Evolutionary conservation across 768 basidiomycete genomes (phyloP).

Genomic region (Trametes meyenii): DNA sequence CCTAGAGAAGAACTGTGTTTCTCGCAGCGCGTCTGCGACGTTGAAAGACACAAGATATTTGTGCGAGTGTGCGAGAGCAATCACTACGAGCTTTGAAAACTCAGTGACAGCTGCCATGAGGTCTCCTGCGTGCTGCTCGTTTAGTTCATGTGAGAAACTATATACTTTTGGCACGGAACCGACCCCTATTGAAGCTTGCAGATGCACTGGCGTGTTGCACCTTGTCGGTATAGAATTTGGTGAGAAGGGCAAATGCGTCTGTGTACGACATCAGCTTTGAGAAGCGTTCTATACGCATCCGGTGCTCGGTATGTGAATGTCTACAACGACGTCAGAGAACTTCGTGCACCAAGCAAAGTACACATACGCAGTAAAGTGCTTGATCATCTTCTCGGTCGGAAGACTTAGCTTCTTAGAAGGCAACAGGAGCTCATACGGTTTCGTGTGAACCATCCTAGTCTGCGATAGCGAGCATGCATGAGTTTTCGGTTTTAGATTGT

Average conservation of each 20-base stretch:
- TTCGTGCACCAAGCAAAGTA: not conserved
- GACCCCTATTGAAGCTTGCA: conserved; percentile 50
- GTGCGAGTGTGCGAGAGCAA: conserved; percentile 75
- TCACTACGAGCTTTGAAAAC: conserved; percentile 69
- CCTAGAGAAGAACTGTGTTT: conserved; percentile 74
- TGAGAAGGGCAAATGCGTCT: conserved; percentile 68
- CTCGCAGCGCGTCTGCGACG: conserved; percentile 76
- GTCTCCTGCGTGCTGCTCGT: conserved; percentile 44
- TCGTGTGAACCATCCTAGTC: conserved; percentile 86
- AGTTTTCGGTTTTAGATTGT: not conserved
- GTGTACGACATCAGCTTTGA: conserved; percentile 57
- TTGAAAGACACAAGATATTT: conserved; percentile 72
- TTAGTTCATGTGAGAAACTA: not conserved
- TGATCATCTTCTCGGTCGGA: conserved; percentile 75
- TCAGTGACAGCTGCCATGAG: conserved; percentile 62
- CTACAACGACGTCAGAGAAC: not conserved
- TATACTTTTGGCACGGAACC: conserved; percentile 7
- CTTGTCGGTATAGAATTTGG: conserved; percentile 66
- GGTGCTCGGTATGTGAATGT: conserved; percentile 35
- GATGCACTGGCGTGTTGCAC: conserved; percentile 43
- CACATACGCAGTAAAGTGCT: conserved; percentile 66
- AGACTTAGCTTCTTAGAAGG: conserved; percentile 61
- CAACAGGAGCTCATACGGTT: conserved; percentile 80
- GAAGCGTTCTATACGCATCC: conserved; percentile 67
- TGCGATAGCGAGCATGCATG: conserved; percentile 32